These are phyloP conservation scores for Sphagnum contortum DNA, from an alignment of 225 moss, liverwort and hornwort species.

Conservation along the genomic window DNA sequence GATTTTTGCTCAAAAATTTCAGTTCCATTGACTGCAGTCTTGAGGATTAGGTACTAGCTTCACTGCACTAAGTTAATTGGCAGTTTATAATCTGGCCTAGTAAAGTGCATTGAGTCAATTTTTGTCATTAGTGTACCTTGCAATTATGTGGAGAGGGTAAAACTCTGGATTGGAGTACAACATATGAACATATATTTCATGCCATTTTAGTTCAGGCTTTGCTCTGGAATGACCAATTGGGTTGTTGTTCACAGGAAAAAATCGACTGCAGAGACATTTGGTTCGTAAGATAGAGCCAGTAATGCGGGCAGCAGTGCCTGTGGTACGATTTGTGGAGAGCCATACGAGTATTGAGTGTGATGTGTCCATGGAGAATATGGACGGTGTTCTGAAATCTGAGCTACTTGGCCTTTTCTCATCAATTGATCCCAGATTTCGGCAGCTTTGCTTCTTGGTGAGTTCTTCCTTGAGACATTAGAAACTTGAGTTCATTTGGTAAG, in stretches of 20 bases:
- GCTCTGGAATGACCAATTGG: background rate
- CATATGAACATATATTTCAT: background rate
- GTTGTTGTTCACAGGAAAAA: conserved; percentile 30
- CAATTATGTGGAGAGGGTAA: too few relatives aligned
- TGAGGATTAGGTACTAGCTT: too few relatives aligned
- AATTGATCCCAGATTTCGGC: conserved; percentile 78
- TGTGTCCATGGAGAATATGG: conserved; percentile 90
- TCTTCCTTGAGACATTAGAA: background rate
- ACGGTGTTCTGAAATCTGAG: conserved; percentile 80
- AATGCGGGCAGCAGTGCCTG: conserved; percentile 84
- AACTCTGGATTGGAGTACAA: too few relatives aligned
- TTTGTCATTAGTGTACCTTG: too few relatives aligned
- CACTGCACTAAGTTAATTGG: too few relatives aligned
- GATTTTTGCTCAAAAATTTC: too few relatives aligned
- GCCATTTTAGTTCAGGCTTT: too few relatives aligned
- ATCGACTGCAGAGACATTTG: conserved; percentile 34
- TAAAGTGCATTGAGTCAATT: too few relatives aligned
- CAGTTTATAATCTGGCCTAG: too few relatives aligned
- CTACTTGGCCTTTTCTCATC: conserved; percentile 67
- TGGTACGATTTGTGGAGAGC: conserved; percentile 91
- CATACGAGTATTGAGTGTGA: conserved; percentile 91
- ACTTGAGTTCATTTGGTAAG: too few relatives aligned
- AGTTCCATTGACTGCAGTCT: too few relatives aligned
- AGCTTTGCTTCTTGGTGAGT: conserved; percentile 89
- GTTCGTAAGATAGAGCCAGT: conserved; percentile 82